Base-by-base conservation (phyloP, 2,329 filamentous ascomycete species). In the Emmonsiellopsis sp. region DNA sequence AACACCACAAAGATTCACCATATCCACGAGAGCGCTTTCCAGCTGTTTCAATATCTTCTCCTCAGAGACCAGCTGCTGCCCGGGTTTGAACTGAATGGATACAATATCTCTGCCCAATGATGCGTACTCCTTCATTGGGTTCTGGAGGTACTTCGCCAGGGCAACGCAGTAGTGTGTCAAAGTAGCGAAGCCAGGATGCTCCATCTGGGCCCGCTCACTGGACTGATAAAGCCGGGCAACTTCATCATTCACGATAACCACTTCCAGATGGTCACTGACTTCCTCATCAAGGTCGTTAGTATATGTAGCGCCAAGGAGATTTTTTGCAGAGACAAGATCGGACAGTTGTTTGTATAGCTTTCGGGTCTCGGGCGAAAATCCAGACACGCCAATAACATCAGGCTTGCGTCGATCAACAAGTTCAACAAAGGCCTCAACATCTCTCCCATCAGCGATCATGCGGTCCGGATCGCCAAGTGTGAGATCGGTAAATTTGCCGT, bases 1-100 rank as follows among this genome's bases (percentile, higher is more conserved):
- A 39, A 98, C 88, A 65, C 93, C 93, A 45, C 91, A 90, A 43
- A 98, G 82, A 67, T 98, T 98, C 61, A 98, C 93, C 80, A 95
- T 95, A 67, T 98, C 93, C 9, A 98, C 92, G 83, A 98, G 88
- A 44, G 92, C 89, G n/a, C 88, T 94, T 64, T 98, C 93, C 13
- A 98, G 79, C 56, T 89, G 83, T 67, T 88, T 90, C 57, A 85
- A 75, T 40, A 98, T 78, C 73, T 95, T 91, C 39, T 97, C 92
- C 56, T 90, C 82, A 0, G 91, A 86, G 11, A 98, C 78, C 33
- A 96, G 80, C 56, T 91, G 86, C 68, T 98, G 93, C 62, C 90
- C 91, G 3, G 88, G 83, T 61, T 96, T 90, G 70, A 96, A 96
- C 17, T 84, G 81, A 56, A 98, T 80, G 1, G 92, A 95, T 10